Evolutionary conservation across 306 rosid genomes (phyloP).

Genomic region (Delonix regia): DNA sequence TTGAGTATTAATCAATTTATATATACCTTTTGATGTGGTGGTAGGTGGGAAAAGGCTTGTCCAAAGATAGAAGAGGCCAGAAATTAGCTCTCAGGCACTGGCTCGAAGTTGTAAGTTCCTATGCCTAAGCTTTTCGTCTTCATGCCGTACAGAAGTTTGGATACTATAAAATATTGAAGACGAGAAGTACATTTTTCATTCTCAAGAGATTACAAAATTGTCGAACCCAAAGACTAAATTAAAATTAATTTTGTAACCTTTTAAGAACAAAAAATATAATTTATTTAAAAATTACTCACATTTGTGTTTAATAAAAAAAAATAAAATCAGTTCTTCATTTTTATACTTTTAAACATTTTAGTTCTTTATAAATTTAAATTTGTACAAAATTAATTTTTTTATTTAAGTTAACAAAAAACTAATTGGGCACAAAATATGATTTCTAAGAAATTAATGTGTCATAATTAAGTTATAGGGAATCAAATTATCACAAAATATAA

Average conservation of each 20-base stretch:
- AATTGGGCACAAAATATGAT: too few relatives aligned
- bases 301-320: too few relatives aligned
- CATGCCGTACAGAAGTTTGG: neutral
- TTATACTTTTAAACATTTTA: too few relatives aligned
- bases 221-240: neutral
- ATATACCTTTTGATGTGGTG: neutral
- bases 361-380: too few relatives aligned
- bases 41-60: slow-evolving; percentile 93
- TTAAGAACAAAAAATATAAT: neutral
- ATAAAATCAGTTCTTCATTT: too few relatives aligned
- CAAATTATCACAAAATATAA: too few relatives aligned
- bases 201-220: too few relatives aligned
- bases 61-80: slow-evolving; percentile 79
- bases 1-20: neutral
- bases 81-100: slow-evolving; percentile 79
- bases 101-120: slow-evolving; percentile 90
- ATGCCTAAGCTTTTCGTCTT: slow-evolving; percentile 1
- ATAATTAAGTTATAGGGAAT: too few relatives aligned
- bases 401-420: too few relatives aligned
- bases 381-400: too few relatives aligned
- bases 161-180: neutral
- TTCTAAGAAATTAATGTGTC: too few relatives aligned
- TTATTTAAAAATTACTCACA: too few relatives aligned
- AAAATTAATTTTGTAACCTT: neutral
- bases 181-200: neutral